Percentiles rank a stretch among this genome's conserved stretches.
Evolutionary conservation across 192 early-diverging fungal genomes (phyloP).

Genomic region (Geranomyces variabilis): DNA sequence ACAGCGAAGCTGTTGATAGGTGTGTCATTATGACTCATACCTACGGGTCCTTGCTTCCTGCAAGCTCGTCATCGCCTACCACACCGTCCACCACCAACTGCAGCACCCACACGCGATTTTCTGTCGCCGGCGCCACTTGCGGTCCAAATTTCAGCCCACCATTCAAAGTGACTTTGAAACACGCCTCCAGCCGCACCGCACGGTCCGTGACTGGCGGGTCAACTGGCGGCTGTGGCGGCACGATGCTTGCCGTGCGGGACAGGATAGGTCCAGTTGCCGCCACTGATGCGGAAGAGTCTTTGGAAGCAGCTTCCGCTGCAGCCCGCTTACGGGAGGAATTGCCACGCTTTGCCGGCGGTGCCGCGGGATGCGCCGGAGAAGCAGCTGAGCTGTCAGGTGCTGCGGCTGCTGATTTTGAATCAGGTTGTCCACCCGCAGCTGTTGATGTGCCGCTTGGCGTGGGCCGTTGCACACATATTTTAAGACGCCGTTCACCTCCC

Average conservation of each 20-base stretch:
- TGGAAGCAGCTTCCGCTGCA: not conserved
- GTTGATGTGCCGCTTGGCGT: not conserved
- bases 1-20: too few relatives aligned
- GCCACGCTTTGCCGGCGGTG: slow-evolving; percentile 13
- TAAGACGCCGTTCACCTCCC: slow-evolving; percentile 32
- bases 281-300: not conserved
- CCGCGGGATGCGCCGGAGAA: too few relatives aligned
- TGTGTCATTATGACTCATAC: too few relatives aligned
- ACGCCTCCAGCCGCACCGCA: slow-evolving; percentile 42
- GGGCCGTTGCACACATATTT: slow-evolving; percentile 9
- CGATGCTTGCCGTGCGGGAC: not conserved
- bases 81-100: slow-evolving; percentile 18
- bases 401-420: not conserved
- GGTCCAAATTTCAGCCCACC: slow-evolving; percentile 40
- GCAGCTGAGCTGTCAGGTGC: too few relatives aligned
- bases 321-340: not conserved
- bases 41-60: too few relatives aligned
- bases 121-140: slow-evolving; percentile 21
- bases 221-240: not conserved
- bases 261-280: not conserved
- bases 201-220: slow-evolving; percentile 12
- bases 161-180: slow-evolving; percentile 49
- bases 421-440: not conserved
- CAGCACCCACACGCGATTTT: slow-evolving; percentile 35
- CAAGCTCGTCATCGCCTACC: not conserved